phyloP scores from a whole-genome alignment of 805 yeast species.

The Brettanomyces custersianus region DNA sequence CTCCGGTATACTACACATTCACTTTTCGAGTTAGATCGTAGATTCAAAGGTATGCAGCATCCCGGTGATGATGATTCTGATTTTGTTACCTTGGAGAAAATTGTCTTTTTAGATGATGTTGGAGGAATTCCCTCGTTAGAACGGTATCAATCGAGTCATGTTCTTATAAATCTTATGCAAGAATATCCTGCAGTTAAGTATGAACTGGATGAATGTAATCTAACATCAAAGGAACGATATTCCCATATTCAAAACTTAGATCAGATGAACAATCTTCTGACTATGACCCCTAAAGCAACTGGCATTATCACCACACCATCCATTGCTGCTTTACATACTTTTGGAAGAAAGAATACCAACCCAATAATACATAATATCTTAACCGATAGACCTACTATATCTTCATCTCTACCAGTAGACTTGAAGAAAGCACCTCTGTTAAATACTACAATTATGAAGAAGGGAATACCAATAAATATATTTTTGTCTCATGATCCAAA shows the following conservation, averaged over 20 bases:
- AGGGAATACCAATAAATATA: slow-evolving; percentile 56
- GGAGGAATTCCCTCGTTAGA: slow-evolving; percentile 93
- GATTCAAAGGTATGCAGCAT: slow-evolving; percentile 5
- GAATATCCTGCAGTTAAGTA: slow-evolving; percentile 60
- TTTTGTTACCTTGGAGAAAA: slow-evolving; percentile 61
- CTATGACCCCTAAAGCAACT: slow-evolving; percentile 41
- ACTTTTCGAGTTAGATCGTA: slow-evolving; percentile 20
- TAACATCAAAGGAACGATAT: slow-evolving; percentile 35
- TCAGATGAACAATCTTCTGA: slow-evolving; percentile 53
- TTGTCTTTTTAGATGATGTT: slow-evolving; percentile 64
- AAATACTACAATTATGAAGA: slow-evolving; percentile 71
- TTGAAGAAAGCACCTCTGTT: slow-evolving; percentile 48
- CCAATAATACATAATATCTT: slow-evolving; percentile 85
- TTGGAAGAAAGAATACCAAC: slow-evolving; percentile 37
- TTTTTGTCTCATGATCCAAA: slow-evolving; percentile 23
- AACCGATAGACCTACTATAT: slow-evolving; percentile 84
- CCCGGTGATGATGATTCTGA: slow-evolving; percentile 13
- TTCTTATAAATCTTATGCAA: slow-evolving; percentile 75
- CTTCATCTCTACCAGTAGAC: slow-evolving; percentile 79
- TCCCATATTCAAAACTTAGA: slow-evolving; percentile 58
- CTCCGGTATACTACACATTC: slow-evolving; percentile 30
- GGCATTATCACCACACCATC: slow-evolving; percentile 84
- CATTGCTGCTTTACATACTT: slow-evolving; percentile 44
- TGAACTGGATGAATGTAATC: slow-evolving; percentile 43
- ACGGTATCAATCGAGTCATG: slow-evolving; percentile 75